Evolutionary conservation across 768 basidiomycete species (phyloP), one percentile per base, ranked within the genome.

Genomic region (Russula earlei): DNA sequence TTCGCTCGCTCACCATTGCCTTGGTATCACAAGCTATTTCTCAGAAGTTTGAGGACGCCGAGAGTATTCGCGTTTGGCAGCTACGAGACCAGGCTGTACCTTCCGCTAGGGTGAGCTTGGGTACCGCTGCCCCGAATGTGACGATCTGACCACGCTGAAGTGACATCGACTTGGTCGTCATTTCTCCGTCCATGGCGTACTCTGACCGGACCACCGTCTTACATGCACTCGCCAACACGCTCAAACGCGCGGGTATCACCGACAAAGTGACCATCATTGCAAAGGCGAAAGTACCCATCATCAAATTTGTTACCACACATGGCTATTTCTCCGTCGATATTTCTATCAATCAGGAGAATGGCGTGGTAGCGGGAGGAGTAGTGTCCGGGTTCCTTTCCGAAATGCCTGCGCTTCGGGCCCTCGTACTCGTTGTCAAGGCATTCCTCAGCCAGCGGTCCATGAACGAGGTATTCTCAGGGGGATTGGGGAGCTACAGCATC

Each of bases 401-500:
- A 53, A 75, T 92, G 48, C 80, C 87, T 20, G 91, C 90, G 0
- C 72, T 93, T n/a, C 81, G 86, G 33, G 81, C 80, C 54, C 81
- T 99, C 37, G 83, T 97, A 36, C 71, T 97, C 67, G 82, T 95
- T 58, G 85, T 88, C 60, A 99, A 98, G 71, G 80, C 87, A 2
- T 98, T 96, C 69, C 76, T 98, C 52, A 79, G 77, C 61, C 91
- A 96, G 67, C 76, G 94, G 38, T 81, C 81, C 27, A 89, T 97
- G 91, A 98, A 99, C 68, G 96, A 98, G 69, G 95, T 98, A n/a
- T 97, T 85, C 68, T 88, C 86, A 0, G 95, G 96, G 8, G 96
- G 96, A 2, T 69, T 99, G 34, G 94, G 95, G 20, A 91, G 89
- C 66, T 98, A 97, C 67, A 84, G 87, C 62, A 91, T 96, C 56